Base-by-base conservation (phyloP, 1,139 yeast species). In the Eremothecium gossypii region DNA sequence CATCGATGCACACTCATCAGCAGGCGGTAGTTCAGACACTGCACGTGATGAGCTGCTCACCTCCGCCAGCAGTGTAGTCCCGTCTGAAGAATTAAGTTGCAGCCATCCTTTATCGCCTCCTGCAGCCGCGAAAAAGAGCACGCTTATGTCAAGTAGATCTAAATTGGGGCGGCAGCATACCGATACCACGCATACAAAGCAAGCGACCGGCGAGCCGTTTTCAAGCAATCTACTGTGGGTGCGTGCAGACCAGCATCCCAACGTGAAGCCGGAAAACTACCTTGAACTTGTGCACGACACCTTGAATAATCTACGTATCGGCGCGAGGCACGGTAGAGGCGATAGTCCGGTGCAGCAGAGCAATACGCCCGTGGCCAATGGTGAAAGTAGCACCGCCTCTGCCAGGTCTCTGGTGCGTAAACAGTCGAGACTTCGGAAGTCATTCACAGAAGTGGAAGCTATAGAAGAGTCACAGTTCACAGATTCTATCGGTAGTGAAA, bases 211-310 rank as follows among this genome's bases (percentile, higher is more conserved):
- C 13, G 37, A 34, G 12, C 37, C 37, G n/a, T 10, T 34, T 9
- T 34, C 37, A 7, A 52, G 66, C 29, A 67, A 69, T 41, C 61
- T 79, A 11, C 66, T 87, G 40, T 89, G 98, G 98, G 96, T 91
- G 1, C 96, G 97, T 0, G 97, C 97, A 1, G 79, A 78, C 49
- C 73, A 86, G 38, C 98, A 91, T 59, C 97, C 98, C 1, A 91
- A 83, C 55, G 76, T 91, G 12, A 89, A 94, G 30, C 97, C 97
- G 1, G 94, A 85, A 53, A 86, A 84, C 53, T 91, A 87, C 72
- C 75, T 82, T 52, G 75, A 78, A 48, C 87, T 86, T 64, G 85
- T 91, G 32, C 83, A 83, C 54, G 73, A 77, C 40, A 83, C 91
- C 20, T 79, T 87, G 13, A 82, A 83, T 48, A 94, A 83, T 55